Conservation (phyloP, 75 land plant species). For the Sequoia sempervirens region DNA sequence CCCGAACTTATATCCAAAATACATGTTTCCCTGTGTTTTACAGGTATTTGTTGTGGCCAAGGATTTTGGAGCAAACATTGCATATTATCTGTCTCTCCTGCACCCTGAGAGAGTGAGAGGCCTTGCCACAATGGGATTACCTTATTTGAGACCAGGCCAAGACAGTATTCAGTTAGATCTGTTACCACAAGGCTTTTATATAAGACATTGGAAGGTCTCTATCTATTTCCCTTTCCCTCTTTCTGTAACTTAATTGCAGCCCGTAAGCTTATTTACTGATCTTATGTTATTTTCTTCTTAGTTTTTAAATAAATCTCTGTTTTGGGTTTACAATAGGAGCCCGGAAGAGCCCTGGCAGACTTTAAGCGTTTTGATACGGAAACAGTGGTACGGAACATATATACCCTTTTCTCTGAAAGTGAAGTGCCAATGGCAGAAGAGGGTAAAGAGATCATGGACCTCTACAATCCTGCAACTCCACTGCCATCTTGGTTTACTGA, state of each 20-base stretch:
- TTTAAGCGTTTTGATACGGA: too few species aligned
- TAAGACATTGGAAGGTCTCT: background rate
- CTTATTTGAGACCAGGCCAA: conserved; percentile 15
- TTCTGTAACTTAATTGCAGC: background rate
- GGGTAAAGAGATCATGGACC: too few species aligned
- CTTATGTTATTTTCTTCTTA: background rate
- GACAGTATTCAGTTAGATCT: background rate
- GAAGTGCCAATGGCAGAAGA: too few species aligned
- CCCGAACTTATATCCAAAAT: background rate
- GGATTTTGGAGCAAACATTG: conserved; percentile 46
- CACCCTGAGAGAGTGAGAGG: conserved; percentile 46
- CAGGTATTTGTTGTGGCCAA: conserved; percentile 55
- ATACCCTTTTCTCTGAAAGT: too few species aligned
- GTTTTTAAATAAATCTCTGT: too few species aligned
- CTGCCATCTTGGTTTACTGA: too few species aligned
- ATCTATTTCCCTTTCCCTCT: background rate
- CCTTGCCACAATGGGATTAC: conserved; percentile 41
- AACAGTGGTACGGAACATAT: too few species aligned
- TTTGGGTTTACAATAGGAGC: too few species aligned
- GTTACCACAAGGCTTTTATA: background rate
- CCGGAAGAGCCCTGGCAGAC: too few species aligned
- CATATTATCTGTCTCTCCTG: conserved; percentile 18
- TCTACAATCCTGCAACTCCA: too few species aligned
- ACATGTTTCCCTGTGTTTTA: background rate
- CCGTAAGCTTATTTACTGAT: too few species aligned